A percentile compares a stretch with the other conserved stretches of the same genome.
phyloP scores from a whole-genome alignment of 768 basidiomycete species.

The Pleurotus tuoliensis region DNA sequence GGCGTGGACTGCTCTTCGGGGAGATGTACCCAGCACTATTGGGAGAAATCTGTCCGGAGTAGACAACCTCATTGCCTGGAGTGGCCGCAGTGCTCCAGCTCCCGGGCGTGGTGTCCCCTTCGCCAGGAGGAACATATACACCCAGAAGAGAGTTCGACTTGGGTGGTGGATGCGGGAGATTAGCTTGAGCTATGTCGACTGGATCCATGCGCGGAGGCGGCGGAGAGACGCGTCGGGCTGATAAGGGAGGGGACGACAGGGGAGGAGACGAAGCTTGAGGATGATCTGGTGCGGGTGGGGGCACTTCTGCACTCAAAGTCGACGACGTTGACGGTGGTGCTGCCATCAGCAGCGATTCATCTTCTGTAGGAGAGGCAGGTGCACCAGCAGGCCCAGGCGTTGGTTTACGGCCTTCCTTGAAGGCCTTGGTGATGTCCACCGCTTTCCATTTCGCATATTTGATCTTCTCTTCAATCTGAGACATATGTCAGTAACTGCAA shows the following conservation, averaged over 20 bases:
- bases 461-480: constrained; percentile 80
- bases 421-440: constrained; percentile 88
- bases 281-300: background rate
- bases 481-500: background rate
- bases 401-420: constrained; percentile 89
- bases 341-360: constrained; percentile 8
- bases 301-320: constrained; percentile 4
- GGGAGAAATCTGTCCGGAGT: background rate
- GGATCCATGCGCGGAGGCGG: constrained; percentile 8
- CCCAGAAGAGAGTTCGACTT: constrained; percentile 17
- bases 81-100: constrained; percentile 78
- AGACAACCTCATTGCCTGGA: constrained; percentile 47
- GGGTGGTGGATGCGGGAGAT: constrained; percentile 20
- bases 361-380: constrained; percentile 20
- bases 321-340: background rate
- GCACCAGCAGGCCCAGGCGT: constrained; percentile 68
- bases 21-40: background rate
- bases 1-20: constrained; percentile 7
- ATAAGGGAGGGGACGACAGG: constrained; percentile 7
- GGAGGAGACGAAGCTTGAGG: constrained; percentile 11
- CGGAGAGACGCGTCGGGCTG: constrained; percentile 9
- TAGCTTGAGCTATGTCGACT: constrained; percentile 15
- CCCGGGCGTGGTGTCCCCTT: constrained; percentile 42
- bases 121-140: constrained; percentile 15
- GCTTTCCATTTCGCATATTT: constrained; percentile 98